These are phyloP conservation scores for Adansonia rubrostipa DNA, from an alignment of 441 rosid genomes.

Conservation along the genomic window DNA sequence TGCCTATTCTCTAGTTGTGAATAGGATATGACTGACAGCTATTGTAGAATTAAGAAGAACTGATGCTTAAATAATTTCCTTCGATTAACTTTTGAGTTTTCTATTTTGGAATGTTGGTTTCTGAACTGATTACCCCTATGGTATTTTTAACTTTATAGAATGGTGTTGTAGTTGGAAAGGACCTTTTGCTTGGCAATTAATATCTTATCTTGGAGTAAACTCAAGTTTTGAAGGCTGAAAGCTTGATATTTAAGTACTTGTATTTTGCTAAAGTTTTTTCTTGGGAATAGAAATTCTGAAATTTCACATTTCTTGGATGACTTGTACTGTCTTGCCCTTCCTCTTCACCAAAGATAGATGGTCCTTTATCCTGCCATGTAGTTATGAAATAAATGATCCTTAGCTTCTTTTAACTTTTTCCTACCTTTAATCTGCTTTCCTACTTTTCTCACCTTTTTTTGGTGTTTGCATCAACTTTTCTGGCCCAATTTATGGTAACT, in stretches of 20 bases:
- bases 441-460: background rate
- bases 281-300: background rate
- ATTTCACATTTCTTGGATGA: background rate
- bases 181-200: background rate
- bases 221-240: slow-evolving; percentile 11
- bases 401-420: slow-evolving; percentile 16
- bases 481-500: slow-evolving; percentile 28
- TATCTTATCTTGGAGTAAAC: slow-evolving; percentile 14
- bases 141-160: slow-evolving; percentile 1
- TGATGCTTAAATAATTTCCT: background rate
- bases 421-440: background rate
- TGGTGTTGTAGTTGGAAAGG: background rate
- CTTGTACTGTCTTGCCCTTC: background rate
- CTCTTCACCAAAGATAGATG: background rate
- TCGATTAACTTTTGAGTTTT: slow-evolving; percentile 6
- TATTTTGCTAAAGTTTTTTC: background rate
- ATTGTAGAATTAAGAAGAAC: slow-evolving; percentile 13
- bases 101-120: slow-evolving; percentile 10
- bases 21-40: background rate
- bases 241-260: background rate
- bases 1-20: background rate
- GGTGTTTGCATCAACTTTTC: background rate
- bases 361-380: slow-evolving; percentile 12
- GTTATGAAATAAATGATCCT: slow-evolving; percentile 26
- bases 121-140: slow-evolving; percentile 6